Evolutionary conservation across 805 yeast species (phyloP), one percentile per base, ranked within the genome.

Genomic region (Ogataea minuta): DNA sequence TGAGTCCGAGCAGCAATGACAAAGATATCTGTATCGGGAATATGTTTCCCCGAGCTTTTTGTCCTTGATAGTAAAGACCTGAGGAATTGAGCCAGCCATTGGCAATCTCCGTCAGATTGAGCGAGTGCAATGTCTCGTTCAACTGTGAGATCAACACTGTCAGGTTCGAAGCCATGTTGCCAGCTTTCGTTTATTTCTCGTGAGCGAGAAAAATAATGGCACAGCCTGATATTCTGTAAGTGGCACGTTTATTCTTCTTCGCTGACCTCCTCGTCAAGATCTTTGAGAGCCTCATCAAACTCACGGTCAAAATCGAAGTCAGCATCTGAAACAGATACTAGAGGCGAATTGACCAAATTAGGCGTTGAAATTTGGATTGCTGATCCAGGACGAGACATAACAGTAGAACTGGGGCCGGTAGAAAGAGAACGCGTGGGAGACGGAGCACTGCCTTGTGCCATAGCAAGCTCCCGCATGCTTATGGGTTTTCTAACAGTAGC

Each of bases 21-120:
- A 60, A 36, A 11, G 64, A 60, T 1, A 60, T 52, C 33, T 56
- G 61, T 30, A 60, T 44, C 17, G 64, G 61, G 19, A 53, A 54
- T 1, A 51, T 40, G 16, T 50, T 39, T 13, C 34, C 34, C 19
- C 25, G 28, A 4, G 45, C 30, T 11, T 28, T 32, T 10, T 43
- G 35, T 4, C 41, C 29, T 4, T 45, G 42, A 14, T 43, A 34
- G 36, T 40, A 41, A 27, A 42, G 35, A 24, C 37, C 32, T 3
- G 53, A 51, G 12, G 43, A 21, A 35, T 47, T 50, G 5, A 49
- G 25, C 26, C 51, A 28, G 12, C 45, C 34, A 11, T 36, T 38
- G 4, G 46, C 37, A 13, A 50, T 16, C 16, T 47, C 52, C 9
- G 44, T 43, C 15, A 54, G 26, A 31, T 52, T 49, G 28, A 54